These are phyloP conservation scores for Cryptococcus sp. DNA, from an alignment of 1,284 basidiomycete genomes.

Conservation along the genomic window DNA sequence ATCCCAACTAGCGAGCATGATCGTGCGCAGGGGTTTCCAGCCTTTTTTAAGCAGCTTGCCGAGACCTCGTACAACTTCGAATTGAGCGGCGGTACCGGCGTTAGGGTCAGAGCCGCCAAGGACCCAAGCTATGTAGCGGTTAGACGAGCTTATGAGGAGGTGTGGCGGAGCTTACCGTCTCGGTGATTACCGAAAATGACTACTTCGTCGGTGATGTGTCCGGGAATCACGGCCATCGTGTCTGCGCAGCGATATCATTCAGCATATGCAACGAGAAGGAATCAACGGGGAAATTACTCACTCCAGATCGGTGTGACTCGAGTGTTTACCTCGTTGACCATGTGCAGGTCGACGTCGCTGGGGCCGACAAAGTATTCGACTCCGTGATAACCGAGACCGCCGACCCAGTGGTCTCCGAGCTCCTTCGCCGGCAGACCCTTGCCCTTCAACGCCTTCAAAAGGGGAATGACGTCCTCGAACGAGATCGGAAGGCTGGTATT, in stretches of 20 bases:
- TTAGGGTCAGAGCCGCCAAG: constrained; percentile 81
- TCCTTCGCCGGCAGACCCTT: constrained; percentile 44
- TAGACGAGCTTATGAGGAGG: constrained; percentile 35
- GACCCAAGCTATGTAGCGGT: constrained; percentile 56
- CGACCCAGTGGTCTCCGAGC: constrained; percentile 55
- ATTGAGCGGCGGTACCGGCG: constrained; percentile 81
- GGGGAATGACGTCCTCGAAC: constrained; percentile 57
- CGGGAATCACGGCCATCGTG: constrained; percentile 85
- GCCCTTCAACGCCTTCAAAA: constrained; percentile 54
- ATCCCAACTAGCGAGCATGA: constrained; percentile 90
- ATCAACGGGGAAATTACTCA: constrained; percentile 8
- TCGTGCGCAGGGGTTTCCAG: constrained; percentile 86
- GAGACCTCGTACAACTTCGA: constrained; percentile 81
- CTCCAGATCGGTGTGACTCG: constrained; percentile 62
- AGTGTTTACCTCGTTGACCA: constrained; percentile 65
- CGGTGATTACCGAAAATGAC: constrained; percentile 83
- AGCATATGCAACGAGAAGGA: too few relatives aligned
- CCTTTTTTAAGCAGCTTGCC: constrained; percentile 70
- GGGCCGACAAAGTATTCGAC: constrained; percentile 60
- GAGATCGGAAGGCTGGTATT: constrained; percentile 54
- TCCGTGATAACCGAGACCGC: constrained; percentile 53
- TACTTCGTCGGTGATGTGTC: constrained; percentile 81
- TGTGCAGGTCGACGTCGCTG: constrained; percentile 53
- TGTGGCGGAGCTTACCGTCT: constrained; percentile 63
- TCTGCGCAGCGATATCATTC: constrained; percentile 46